Evolutionary conservation across 768 basidiomycete species (phyloP).

Genomic region (Suillus weaverae): DNA sequence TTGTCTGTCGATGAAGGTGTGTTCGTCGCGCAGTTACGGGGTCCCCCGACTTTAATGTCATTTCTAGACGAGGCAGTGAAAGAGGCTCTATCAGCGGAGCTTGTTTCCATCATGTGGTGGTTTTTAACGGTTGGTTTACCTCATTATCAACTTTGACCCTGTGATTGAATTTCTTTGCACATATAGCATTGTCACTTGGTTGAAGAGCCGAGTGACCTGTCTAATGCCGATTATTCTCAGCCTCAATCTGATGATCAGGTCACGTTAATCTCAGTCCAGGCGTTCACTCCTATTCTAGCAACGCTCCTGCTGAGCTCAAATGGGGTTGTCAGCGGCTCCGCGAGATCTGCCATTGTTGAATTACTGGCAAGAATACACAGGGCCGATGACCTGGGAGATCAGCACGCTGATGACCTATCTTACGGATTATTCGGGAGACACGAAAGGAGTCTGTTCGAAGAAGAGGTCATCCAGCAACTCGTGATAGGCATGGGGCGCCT

Average conservation of each 20-base stretch:
- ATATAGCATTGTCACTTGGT: constrained; percentile 66
- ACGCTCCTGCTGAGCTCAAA: constrained; percentile 84
- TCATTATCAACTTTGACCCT: constrained; percentile 4
- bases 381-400: constrained; percentile 47
- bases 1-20: constrained; percentile 86
- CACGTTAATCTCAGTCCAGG: constrained; percentile 69
- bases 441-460: constrained; percentile 69
- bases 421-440: constrained; percentile 49
- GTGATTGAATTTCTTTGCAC: constrained; percentile 7
- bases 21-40: constrained; percentile 20
- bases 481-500: constrained; percentile 88
- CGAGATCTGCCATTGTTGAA: constrained; percentile 76
- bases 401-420: constrained; percentile 33
- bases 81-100: constrained; percentile 79
- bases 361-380: constrained; percentile 69
- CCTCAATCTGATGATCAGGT: constrained; percentile 18
- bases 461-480: constrained; percentile 82
- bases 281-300: constrained; percentile 90
- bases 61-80: constrained; percentile 78
- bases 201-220: constrained; percentile 38
- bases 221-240: constrained; percentile 15
- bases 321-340: constrained; percentile 65
- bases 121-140: constrained; percentile 65
- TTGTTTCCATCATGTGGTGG: constrained; percentile 89
- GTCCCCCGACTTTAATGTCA: constrained; percentile 11